Conservation (phyloP, 2,329 filamentous ascomycete genomes). For the Akanthomyces uredinophilus region DNA sequence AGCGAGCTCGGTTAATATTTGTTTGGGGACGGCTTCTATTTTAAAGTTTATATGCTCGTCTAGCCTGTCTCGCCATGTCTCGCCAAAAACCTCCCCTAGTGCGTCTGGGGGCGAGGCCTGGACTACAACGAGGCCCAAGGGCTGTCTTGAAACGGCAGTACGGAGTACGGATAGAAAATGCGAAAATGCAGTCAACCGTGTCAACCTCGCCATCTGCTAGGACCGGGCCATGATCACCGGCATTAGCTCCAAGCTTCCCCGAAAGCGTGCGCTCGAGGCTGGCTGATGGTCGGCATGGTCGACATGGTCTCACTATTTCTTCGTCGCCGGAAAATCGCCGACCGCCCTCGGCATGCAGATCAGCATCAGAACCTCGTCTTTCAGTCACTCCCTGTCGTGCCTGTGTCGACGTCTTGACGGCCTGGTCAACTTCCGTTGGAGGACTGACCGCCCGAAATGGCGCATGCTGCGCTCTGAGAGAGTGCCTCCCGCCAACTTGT, state of each 20-base stretch:
- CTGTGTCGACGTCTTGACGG: background rate
- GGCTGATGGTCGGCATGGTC: background rate
- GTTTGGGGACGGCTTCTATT: background rate
- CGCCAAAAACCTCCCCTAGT: background rate
- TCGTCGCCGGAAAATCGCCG: background rate
- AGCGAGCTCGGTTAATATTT: background rate
- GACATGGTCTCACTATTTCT: background rate
- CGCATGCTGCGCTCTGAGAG: background rate
- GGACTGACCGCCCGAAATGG: background rate
- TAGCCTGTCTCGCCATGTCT: slow-evolving; percentile 3
- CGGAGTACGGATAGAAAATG: no score
- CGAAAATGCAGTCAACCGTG: no score
- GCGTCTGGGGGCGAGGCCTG: background rate
- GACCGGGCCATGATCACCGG: no score
- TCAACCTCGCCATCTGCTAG: no score
- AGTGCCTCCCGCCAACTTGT: background rate
- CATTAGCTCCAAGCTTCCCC: no score
- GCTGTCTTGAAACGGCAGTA: background rate
- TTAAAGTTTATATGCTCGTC: background rate
- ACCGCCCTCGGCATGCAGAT: background rate
- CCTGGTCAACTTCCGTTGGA: background rate
- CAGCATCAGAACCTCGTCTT: background rate
- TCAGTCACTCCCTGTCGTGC: background rate
- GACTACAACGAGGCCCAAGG: background rate
- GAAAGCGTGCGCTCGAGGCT: background rate